Evolutionary conservation across 345 rosid species (phyloP), one percentile per base, ranked within the genome.

Genomic region (Barbarea vulgaris): DNA sequence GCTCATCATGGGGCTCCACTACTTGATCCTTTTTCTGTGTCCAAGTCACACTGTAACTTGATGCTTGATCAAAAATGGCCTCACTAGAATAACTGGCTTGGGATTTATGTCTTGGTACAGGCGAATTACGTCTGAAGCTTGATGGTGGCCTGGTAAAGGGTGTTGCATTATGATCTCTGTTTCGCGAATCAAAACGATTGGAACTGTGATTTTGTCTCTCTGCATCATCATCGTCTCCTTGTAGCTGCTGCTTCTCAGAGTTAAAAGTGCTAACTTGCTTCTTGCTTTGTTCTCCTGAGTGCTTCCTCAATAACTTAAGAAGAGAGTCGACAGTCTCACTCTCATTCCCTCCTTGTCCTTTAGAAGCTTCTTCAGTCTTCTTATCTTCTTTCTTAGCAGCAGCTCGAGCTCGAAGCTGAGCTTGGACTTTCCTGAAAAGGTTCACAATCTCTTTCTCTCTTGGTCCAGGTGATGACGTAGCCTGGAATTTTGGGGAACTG

Each of bases 401-500:
- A 64, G 95, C 91, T 86, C 91, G 86, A 74, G 88, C 88, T 52
- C 93, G 85, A 65, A 93, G 96, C 77, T 86, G 90, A 74, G 84
- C 79, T 66, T 93, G 97, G 37, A 90, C 94, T 81, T 93, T 89
- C 83, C 83, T 84, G 81, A 90, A 93, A 63, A 91, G 86, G 56
- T 91, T 87, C 59, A 87, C 91, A 72, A 91, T 85, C 80, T 93
- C 96, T 85, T 86, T 85, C 84, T 93, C 96, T 77, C 81, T 86
- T 19, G 79, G 85, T 52, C 92, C 90, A 5, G 97, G 93, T 71
- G 85, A 65, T 28, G 90, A 85, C 55, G 87, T 87, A 66, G 90
- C 88, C 53, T 88, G 97, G 69, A 79, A 85, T 64, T 85, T 91
- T 12, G 90, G 73, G 64, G 86, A 72, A 71, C 67, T 73, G 21